Evolutionary conservation across 1,284 basidiomycete species (phyloP), one percentile per base, ranked within the genome.

Genomic region (Ceratobasidium sp.): DNA sequence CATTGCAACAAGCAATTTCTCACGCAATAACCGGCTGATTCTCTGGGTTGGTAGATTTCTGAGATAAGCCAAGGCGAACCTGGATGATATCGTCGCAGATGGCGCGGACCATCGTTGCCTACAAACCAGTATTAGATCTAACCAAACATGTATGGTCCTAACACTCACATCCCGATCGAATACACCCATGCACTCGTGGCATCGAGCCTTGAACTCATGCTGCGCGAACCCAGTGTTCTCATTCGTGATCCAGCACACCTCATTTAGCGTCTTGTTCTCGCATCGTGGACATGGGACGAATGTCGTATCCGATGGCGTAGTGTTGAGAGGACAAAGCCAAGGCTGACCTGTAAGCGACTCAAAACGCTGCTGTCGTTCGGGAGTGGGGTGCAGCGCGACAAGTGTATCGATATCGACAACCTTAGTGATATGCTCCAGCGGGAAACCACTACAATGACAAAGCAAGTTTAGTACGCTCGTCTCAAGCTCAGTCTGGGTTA

Each of bases 341-440:
- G 68, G 68, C 20, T 71, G 57, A 3, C 64, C 56, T 1, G 72
- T 69, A 7, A 54, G 53, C 1, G 50, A 49, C 27, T 70, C 65
- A 67, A 73, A 73, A 34, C 53, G 58, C 2, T 27, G 6, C 38
- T 67, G 42, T 0, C 68, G 68, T 35, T 69, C 68, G 25, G 45
- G 27, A 22, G 68, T 58, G 2, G 73, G 73, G 25, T 64, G 52
- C 8, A 71, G 56, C 8, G 73, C 62, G 10, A 70, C 40, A 8
- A 70, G 69, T 12, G 73, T 69, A 2, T 65, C 52, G 10, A 45
- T 32, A 32, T 72, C 72, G 27, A 73, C 40, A 4, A 70, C 49
- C 4, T 55, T 49, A 8, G 64, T 50, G 13, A 72, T 55, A 29
- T 69, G 70, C 22, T 68, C 43, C 10, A 73, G 40, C 2, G 73